Evolutionary conservation across 1,139 yeast species (phyloP), one percentile per base, ranked within the genome.

Genomic region (Debaryomyces fabryi): DNA sequence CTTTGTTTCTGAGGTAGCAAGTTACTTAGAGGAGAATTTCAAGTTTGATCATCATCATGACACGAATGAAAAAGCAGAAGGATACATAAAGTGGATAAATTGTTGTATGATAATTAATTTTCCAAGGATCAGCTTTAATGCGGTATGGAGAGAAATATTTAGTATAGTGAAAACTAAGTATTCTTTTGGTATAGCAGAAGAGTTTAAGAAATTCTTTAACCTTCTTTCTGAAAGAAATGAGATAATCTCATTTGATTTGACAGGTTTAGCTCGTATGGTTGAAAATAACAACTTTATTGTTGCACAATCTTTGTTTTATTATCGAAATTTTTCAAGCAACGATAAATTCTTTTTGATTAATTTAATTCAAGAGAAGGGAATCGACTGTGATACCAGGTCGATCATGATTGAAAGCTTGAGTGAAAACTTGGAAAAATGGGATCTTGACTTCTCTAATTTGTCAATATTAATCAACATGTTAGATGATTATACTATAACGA

Each of bases 401-500:
- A 56, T 57, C 40, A 47, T 72, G 52, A 58, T 69, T 3, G 45
- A 52, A 7, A 52, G 62, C 25, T 49, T 68, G 21, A 47, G 38
- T 42, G 24, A 29, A 15, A 48, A 49, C 32, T 29, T 43, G 29
- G 12, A 24, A 6, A n/a, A 13, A 16, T 46, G 50, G 24, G 23
- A 24, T 9, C 10, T 49, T n/a, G 42, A 47, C 12, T 49, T 53
- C 1, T 47, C 45, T 3, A 47, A 56, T 5, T 49, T 69, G 13
- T 35, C 53, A 8, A 47, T 46, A 5, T 43, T 72, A n/a, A 48
- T 69, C 2, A 34, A 50, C 3, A 69, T 75, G 39, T 63, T 86
- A 37, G 82, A 83, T 54, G 92, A 86, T 55, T 85, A 86, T 57
- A 82, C 91, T 0, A 68, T 76, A 3, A 83, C 90, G 0, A 81